Evolutionary conservation across 495 filamentous ascomycete genomes (phyloP), one percentile per base, ranked within the genome.

Genomic region (Penicillium pancosmium): DNA sequence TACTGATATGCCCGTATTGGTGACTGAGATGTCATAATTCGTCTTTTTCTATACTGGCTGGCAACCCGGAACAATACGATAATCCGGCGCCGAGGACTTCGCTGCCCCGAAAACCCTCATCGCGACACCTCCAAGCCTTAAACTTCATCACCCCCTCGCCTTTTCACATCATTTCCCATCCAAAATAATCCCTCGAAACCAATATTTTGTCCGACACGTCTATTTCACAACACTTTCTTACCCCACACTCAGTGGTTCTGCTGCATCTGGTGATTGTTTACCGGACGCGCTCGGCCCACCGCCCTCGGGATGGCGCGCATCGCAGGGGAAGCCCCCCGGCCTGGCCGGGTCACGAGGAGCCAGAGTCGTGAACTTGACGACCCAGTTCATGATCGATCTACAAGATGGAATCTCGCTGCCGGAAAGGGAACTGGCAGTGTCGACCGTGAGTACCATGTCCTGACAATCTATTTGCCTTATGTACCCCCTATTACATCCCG

Each of bases 341-440:
- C 27, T 31, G 8, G 27, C 11, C 67, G 68, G 41, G 55, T 66
- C 21, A 71, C 70, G 2, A 56, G 70, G 41, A 71, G 70, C 46
- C 64, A 66, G 41, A 69, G 66, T 46, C 68, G 63, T 9, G 68
- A 65, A 35, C 55, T 56, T 12, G 58, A 66, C 31, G 57, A 52
- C 16, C 9, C 44, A 13, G 16, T 10, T 19, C 41, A 44, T 16
- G 41, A 44, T 44, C 16, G n/a, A 13, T n/a, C 11, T 44, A n/a
- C 41, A 19, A 16, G 16, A 16, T 44, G 41, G 41, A 44, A 10
- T 16, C 12, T 0, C 0, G 41, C 9, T 44, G 0, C 16, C 6
- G 41, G 41, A 2, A 44, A 44, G 16, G 41, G 15, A 16, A 13
- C n/a, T 44, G 41, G n/a, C 15, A 44, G n/a, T 5, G 16, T 16